phyloP scores from a whole-genome alignment of 495 filamentous ascomycete species.

The Penicillium paradoxum region DNA sequence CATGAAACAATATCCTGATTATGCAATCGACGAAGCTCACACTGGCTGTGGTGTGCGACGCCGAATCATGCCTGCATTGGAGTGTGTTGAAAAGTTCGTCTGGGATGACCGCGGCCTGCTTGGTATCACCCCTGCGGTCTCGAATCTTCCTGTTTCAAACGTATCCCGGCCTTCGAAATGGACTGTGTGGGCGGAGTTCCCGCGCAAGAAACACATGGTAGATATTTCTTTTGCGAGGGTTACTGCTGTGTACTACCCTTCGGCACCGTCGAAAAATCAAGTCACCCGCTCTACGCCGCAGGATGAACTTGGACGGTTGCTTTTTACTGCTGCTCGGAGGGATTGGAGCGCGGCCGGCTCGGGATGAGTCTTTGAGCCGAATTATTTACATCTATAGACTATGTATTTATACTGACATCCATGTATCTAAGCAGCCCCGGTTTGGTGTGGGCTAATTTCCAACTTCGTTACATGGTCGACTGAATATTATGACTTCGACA shows the following conservation, averaged over 20 bases:
- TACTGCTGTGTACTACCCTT: slow-evolving; percentile 18
- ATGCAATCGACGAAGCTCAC: slow-evolving; percentile 76
- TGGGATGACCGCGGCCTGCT: slow-evolving; percentile 63
- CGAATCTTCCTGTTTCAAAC: slow-evolving; percentile 4
- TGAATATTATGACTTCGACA: not conserved
- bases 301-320: slow-evolving; percentile 31
- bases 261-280: not conserved
- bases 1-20: slow-evolving; percentile 61
- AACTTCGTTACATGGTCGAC: not conserved
- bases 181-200: slow-evolving; percentile 23
- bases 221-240: slow-evolving; percentile 33
- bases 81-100: slow-evolving; percentile 58
- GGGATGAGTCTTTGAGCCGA: not conserved
- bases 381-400: not conserved
- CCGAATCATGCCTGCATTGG: slow-evolving; percentile 61
- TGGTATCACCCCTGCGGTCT: slow-evolving; percentile 55
- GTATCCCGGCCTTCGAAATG: slow-evolving; percentile 1
- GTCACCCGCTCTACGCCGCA: slow-evolving; percentile 9
- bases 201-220: slow-evolving; percentile 19
- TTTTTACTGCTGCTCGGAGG: slow-evolving; percentile 39
- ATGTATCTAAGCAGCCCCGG: not conserved
- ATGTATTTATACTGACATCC: not conserved
- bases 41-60: slow-evolving; percentile 70
- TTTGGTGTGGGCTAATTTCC: not conserved
- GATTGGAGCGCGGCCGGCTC: slow-evolving; percentile 26